Base-by-base conservation (phyloP, 352 stramenopile species). In the Phytophthora pinifolia region DNA sequence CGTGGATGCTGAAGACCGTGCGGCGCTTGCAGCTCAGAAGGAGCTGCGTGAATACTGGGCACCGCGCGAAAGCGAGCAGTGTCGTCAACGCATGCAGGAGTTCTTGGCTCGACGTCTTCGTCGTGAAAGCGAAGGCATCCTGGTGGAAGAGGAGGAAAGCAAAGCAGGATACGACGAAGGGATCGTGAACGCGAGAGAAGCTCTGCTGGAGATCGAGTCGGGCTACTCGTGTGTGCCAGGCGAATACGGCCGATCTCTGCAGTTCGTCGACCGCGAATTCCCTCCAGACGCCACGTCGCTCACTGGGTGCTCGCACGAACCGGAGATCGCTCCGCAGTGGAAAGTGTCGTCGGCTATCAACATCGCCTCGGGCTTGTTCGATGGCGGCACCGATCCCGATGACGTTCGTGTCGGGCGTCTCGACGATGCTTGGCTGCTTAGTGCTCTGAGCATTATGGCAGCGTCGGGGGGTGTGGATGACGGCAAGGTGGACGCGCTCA, bases 261-360 rank as follows among this genome's bases (percentile, higher is more conserved):
- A 98, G 62, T 98, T 86, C 57, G 75, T 94, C 8, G 92, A 98
- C 51, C 77, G 75, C 12, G 86, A 96, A 25, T 98, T 98, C 62
- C 79, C 87, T n/a, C 79, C 88, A 3, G 76, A 88, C 15, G 62
- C 76, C 6, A 84, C 70, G 15, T 95, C 86, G 2, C 42, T 97
- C 8, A 72, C 80, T 6, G 83, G 75, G n/a, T 88, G 83, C 18
- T 29, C 53, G 17, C 65, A 70, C 30, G 85, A 87, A 50, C 25
- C 34, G 2, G 77, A 85, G 17, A 59, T 94, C 27, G 58, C 62
- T 7, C 67, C 67, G 4, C 74, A 79, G 14, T 98, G 88, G 88
- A 82, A 88, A 34, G 83, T 94, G 18, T 88, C 86, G 32, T 85
- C 80, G 2, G 85, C 74, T 27, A 96, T 98, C 59, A 97, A 96